Percentiles rank a stretch among this genome's conserved stretches.
Conservation (phyloP, 169 alveolate species). For the Plasmodium gonderi region DNA sequence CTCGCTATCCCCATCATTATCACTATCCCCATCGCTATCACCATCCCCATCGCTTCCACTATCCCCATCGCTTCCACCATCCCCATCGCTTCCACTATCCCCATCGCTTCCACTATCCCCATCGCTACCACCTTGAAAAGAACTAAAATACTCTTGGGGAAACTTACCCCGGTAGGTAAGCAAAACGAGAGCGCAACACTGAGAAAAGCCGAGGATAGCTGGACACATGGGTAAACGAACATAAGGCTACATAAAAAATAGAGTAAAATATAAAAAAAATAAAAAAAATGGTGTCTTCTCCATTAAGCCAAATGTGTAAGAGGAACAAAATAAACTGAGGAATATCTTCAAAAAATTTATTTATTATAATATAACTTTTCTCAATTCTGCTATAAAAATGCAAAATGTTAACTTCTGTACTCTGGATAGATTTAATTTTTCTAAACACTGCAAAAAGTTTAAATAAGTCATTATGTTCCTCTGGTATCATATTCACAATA, state of each 20-base stretch:
- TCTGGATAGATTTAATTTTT: background rate
- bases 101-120: too few relatives aligned
- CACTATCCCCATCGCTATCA: too few relatives aligned
- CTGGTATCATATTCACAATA: conserved; percentile 11
- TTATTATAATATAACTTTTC: conserved; percentile 16
- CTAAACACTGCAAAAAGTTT: conserved; percentile 25
- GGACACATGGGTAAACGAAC: background rate
- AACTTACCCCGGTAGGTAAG: conserved; percentile 12
- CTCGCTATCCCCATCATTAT: too few relatives aligned
- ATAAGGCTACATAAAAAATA: background rate
- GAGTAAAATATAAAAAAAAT: conserved; percentile 1
- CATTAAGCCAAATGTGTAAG: background rate
- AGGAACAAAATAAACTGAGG: conserved; percentile 43
- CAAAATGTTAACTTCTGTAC: background rate
- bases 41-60: too few relatives aligned
- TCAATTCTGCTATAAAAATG: conserved; percentile 23
- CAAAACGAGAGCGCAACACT: background rate
- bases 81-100: too few relatives aligned
- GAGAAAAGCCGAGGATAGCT: background rate
- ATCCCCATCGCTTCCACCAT: too few relatives aligned
- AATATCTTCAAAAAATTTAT: conserved; percentile 52
- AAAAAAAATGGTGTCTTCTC: conserved; percentile 13
- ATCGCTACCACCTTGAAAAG: too few relatives aligned
- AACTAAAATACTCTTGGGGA: too few relatives aligned
- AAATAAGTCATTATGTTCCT: conserved; percentile 28